Evolutionary conservation across 192 early-diverging fungal species (phyloP).

Genomic region (Coemansia sp.): DNA sequence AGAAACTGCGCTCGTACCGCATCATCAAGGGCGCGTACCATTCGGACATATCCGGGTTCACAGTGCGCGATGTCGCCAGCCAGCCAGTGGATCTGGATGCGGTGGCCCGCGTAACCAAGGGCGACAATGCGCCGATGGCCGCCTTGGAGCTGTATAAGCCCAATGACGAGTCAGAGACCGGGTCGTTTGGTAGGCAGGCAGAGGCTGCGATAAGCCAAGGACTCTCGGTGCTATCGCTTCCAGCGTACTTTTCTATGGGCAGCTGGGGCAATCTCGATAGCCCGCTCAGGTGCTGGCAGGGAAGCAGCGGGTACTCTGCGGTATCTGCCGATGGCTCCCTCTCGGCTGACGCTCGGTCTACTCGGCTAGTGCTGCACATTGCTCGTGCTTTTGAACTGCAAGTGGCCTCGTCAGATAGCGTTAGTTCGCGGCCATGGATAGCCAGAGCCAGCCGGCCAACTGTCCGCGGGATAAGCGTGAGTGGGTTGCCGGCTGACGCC

Average conservation of each 20-base stretch:
- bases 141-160: slow-evolving; percentile 30
- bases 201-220: slow-evolving; percentile 49
- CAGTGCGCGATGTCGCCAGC: slow-evolving; percentile 22
- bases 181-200: slow-evolving; percentile 29
- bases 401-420: slow-evolving; percentile 28
- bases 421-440: slow-evolving; percentile 45
- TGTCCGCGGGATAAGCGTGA: slow-evolving; percentile 29
- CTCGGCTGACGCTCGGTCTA: slow-evolving; percentile 26
- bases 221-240: slow-evolving; percentile 39
- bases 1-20: slow-evolving; percentile 27
- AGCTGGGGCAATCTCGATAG: slow-evolving; percentile 33
- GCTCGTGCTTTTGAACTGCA: slow-evolving; percentile 39
- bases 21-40: slow-evolving; percentile 31
- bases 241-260: slow-evolving; percentile 23
- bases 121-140: slow-evolving; percentile 43
- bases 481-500: slow-evolving; percentile 6
- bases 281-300: not conserved
- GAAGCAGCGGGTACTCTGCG: slow-evolving; percentile 3
- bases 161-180: not conserved
- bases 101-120: slow-evolving; percentile 21
- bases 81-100: slow-evolving; percentile 19
- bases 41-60: slow-evolving; percentile 35
- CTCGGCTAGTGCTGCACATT: slow-evolving; percentile 25
- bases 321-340: slow-evolving; percentile 26
- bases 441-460: slow-evolving; percentile 20